Evolutionary conservation across 805 yeast species (phyloP).

Genomic region (Wickerhamiella lipophila): DNA sequence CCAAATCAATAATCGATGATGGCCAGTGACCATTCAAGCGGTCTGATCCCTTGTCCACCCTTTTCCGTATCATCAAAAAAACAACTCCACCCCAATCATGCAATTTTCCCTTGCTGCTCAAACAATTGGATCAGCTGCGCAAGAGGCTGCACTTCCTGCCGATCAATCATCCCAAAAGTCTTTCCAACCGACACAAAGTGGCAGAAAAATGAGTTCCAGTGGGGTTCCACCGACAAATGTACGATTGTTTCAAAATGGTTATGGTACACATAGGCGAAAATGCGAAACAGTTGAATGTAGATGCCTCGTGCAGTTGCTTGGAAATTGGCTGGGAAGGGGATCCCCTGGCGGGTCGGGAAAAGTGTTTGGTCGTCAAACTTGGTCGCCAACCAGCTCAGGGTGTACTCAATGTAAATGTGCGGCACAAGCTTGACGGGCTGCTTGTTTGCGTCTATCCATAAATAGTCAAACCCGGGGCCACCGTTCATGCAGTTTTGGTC

Average conservation of each 20-base stretch:
- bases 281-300: slow-evolving; percentile 82
- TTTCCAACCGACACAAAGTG: slow-evolving; percentile 80
- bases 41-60: too few relatives aligned
- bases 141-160: slow-evolving; percentile 68
- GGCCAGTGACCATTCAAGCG: too few relatives aligned
- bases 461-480: slow-evolving; percentile 79
- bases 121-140: slow-evolving; percentile 61
- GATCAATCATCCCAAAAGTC: slow-evolving; percentile 71
- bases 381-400: slow-evolving; percentile 76
- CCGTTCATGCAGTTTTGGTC: slow-evolving; percentile 89
- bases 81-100: too few relatives aligned
- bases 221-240: slow-evolving; percentile 89
- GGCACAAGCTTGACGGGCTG: slow-evolving; percentile 85
- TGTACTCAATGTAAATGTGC: slow-evolving; percentile 80
- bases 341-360: slow-evolving; percentile 83
- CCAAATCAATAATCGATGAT: too few relatives aligned
- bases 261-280: slow-evolving; percentile 89
- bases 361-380: slow-evolving; percentile 79
- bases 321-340: slow-evolving; percentile 80
- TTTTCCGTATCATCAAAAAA: too few relatives aligned
- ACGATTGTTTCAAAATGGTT: slow-evolving; percentile 88
- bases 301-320: slow-evolving; percentile 74
- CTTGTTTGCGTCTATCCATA: slow-evolving; percentile 76
- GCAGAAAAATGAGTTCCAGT: slow-evolving; percentile 95
- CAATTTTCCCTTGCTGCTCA: slow-evolving; percentile 77